Evolutionary conservation across 805 yeast species (phyloP), one percentile per base, ranked within the genome.

Genomic region (Pichia nanzhaoensis): DNA sequence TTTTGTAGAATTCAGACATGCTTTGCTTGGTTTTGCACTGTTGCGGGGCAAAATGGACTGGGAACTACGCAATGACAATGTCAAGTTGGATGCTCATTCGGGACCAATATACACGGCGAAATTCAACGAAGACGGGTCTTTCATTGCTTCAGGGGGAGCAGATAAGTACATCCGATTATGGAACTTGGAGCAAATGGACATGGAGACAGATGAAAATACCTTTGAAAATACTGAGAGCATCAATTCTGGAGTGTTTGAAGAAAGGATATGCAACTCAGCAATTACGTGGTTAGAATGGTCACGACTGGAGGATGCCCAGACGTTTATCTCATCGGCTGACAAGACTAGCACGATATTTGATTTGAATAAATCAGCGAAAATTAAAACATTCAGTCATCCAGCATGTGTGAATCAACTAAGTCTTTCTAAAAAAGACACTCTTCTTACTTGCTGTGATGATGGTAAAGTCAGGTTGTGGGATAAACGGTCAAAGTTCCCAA

Each of bases 391-490:
- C 17, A 55, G 55, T 18, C 63, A 60, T 27, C 42, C 46, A 7
- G 37, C 37, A 12, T 69, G 74, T 5, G 77, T 84, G 2, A 84
- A 85, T 55, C 74, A 80, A 50, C 63, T 84, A 2, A 73, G 60
- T 19, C 56, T 59, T 10, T 56, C 64, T 46, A 56, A 47, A 55
- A 52, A 45, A 59, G 64, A 60, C 39, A 16, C 44, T 0, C 13
- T 61, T 3, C 70, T 75, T 2, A 74, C 85, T 32, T 86, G 77
- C 4, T 71, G 81, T 9, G 95, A 86, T 52, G 88, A 81, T 54
- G 87, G 89, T 0, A 48, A 63, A 3, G 66, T 75, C 1, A 65
- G 66, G 8, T 42, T 81, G 1, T 86, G 91, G 91, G 95, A 86
- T 52, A 61, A 68, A 20, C 63, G 88, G 45, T 67, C 72, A n/a